A percentile compares a stretch with the other conserved stretches of the same genome.
These are phyloP conservation scores for Phalaenopsis equestris DNA, from an alignment of 106 monocot species.

Conservation along the genomic window DNA sequence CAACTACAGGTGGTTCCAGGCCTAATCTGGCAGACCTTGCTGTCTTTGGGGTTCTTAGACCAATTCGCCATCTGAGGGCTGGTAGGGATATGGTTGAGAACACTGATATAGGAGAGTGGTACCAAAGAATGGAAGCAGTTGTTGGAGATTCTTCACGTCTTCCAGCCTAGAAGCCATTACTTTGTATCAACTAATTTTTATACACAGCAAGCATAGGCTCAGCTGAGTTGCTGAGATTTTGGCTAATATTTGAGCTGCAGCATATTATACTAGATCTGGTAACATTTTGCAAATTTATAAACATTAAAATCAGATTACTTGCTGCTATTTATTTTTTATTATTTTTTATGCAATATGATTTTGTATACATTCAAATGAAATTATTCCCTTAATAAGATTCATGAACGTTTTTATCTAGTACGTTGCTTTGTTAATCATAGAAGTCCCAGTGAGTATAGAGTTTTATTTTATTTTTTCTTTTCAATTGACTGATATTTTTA, in stretches of 20 bases:
- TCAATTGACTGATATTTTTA: background rate
- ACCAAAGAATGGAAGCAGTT: slow-evolving; percentile 70
- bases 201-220: background rate
- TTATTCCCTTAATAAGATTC: background rate
- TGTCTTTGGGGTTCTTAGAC: slow-evolving; percentile 83
- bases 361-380: background rate
- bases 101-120: slow-evolving; percentile 88
- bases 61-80: slow-evolving; percentile 68
- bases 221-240: background rate
- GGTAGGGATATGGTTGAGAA: slow-evolving; percentile 92
- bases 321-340: background rate
- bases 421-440: background rate
- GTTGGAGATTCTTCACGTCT: slow-evolving; percentile 66
- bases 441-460: background rate
- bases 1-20: slow-evolving; percentile 56
- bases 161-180: slow-evolving; percentile 3
- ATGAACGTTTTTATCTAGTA: background rate
- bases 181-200: background rate
- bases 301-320: background rate
- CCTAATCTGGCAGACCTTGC: slow-evolving; percentile 96
- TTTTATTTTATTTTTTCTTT: background rate
- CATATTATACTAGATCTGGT: background rate
- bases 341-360: background rate
- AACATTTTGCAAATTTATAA: background rate
- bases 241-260: slow-evolving; percentile 2